These are phyloP conservation scores for Myrmaecium sp. DNA, from an alignment of 2,329 filamentous ascomycete species.

Conservation along the genomic window DNA sequence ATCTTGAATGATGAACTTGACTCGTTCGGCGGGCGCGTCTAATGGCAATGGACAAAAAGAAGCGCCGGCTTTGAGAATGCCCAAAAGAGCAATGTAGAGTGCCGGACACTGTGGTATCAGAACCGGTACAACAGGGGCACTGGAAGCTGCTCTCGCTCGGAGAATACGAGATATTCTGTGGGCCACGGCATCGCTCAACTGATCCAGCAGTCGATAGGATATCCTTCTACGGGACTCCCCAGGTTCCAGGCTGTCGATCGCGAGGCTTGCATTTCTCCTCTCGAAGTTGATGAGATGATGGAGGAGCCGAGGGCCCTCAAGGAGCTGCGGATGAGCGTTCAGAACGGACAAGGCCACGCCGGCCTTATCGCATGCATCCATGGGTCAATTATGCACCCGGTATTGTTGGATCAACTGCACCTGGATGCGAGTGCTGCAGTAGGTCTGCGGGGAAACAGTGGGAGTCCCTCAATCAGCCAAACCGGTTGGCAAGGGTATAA, in stretches of 20 bases:
- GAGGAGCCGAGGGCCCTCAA: constrained; percentile 39
- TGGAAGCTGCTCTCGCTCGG: constrained; percentile 7
- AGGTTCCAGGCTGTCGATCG: constrained; percentile 46
- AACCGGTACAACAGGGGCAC: constrained; percentile 47
- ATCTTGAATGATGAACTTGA: constrained; percentile 69
- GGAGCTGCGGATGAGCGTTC: constrained; percentile 35
- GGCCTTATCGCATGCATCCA: too few species aligned
- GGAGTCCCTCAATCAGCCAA: too few species aligned
- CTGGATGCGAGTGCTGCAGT: too few species aligned
- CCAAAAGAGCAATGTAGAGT: constrained; percentile 63
- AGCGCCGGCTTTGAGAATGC: constrained; percentile 62
- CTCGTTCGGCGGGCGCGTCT: constrained; percentile 59
- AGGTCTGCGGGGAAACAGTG: too few species aligned
- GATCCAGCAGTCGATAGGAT: constrained; percentile 48
- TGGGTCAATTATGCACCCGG: too few species aligned
- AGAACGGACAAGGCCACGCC: constrained; percentile 39
- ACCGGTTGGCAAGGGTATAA: too few species aligned
- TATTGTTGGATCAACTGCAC: too few species aligned
- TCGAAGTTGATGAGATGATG: constrained; percentile 43
- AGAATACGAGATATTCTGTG: constrained; percentile 26
- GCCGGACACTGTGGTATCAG: constrained; percentile 60
- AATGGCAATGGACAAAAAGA: constrained; percentile 75
- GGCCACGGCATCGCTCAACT: constrained; percentile 39
- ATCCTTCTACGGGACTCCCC: constrained; percentile 30
- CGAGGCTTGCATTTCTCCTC: constrained; percentile 20